Base-by-base conservation (phyloP, 345 rosid genomes). In the Toxicodendron radicans region DNA sequence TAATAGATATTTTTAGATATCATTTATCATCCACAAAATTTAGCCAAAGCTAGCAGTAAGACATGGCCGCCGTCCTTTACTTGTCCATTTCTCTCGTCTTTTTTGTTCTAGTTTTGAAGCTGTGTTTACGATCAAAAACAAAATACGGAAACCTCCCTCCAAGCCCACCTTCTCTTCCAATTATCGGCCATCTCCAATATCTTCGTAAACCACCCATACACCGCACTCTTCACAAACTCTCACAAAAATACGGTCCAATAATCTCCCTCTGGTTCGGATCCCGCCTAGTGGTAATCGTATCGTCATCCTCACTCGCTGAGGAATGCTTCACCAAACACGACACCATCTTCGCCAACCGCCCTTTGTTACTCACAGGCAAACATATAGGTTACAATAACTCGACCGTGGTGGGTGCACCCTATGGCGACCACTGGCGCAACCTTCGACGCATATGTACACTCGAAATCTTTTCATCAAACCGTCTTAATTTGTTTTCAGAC, bases 301-400 rank as follows among this genome's bases (percentile, higher is more conserved):
- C 86, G 3, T 80, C 84, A 2, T 17, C 46, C 0, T 18, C 73
- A 3, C 70, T 56, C 0, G 82, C 51, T 0, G 84, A 78, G 63
- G 80, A 80, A 68, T 80, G 86, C 71, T 80, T 83, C 73, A 74
- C 78, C 52, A 78, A 72, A 21, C 78, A 77, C 48, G 83, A 80
- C 68, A 10, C 72, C 16, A 60, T 75, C 18, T 72, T 83, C 4
- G 79, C 82, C n/a, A 80, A 83, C 73, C 82, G 86, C 8, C 81
- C 82, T 2, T 13, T 35, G 53, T 20, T 75, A 5, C 64, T 78
- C 12, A 3, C 54, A 0, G 78, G 82, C 0, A 75, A 78, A 52
- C 45, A 77, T 38, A 43, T 80, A 5, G 78, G 66, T 38, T 80
- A 83, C 76, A 78, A 77, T 75, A 45, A 73, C 64, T 23, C 78